Base-by-base conservation (phyloP, 177 flowering plant species). In the Vitis hybrid region DNA sequence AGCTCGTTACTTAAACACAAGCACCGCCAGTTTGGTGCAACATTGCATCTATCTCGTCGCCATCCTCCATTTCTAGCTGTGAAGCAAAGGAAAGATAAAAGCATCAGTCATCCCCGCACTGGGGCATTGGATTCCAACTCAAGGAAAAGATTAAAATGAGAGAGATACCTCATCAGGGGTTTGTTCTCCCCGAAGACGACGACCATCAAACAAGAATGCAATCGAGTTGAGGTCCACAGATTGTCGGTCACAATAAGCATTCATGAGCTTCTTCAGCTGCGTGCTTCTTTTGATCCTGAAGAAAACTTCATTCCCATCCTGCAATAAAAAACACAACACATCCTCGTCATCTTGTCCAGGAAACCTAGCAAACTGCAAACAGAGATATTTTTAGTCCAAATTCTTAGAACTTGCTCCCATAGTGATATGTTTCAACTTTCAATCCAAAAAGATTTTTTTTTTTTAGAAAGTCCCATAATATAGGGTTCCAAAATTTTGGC, bases 291-390 rank as follows among this genome's bases (percentile, higher is more conserved):
- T 85, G 53, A 85, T 85, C 83, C 84, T 78, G 67, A 83, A 79
- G 73, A 85, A 85, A 3, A 83, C 88, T 61, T 85, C 88, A 58
- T 79, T 83, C 35, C 88, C 86, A 77, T 85, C 86, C 88, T 85
- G 72, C 55, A 70, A 67, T 8, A 1, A 17, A 57, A 66, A n/a
- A 13, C 10, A 41, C 46, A 27, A 27, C 5, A 27, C 46, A 41
- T 41, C 46, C 46, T 41, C 46, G 0, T 4, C 46, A 41, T 41
- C 46, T 41, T 41, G 46, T 41, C 46, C 46, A 4, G 46, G 30
- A 27, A 27, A 27, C 30, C 30, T 27, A 27, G 30, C 30, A 27
- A 27, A 27, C 30, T 27, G 30, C 30, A 27, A 27, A 27, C 30
- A 27, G 30, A 27, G 30, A 27, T 27, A 27, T 27, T 27, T 27